Evolutionary conservation across 2,329 filamentous ascomycete genomes (phyloP), one percentile per base, ranked within the genome.

Genomic region (Hymenoscyphus infarciens): DNA sequence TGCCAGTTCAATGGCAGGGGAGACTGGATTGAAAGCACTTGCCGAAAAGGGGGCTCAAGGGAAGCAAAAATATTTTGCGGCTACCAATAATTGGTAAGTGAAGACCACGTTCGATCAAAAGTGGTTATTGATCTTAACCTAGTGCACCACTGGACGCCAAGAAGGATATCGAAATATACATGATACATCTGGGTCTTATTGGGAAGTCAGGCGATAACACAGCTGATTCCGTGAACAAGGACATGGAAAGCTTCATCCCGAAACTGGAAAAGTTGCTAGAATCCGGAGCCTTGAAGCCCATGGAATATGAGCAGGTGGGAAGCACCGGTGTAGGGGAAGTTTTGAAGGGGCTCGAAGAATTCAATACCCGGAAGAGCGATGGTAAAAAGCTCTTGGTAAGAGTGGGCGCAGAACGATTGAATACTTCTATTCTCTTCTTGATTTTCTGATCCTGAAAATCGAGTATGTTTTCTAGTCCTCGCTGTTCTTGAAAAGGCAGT

Each of bases 1-100:
- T 56, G 66, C 75, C 3, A 75, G 71, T 38, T 69, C 70, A 0
- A 62, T 69, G 49, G 70, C 71, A 1, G 66, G 70, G 7, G 69
- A 74, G 10, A 8, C 63, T 73, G 75, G 73, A 25, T 65, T 75
- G 42, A 70, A 70, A 55, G 73, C 73, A 13, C 68, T 78, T 0
- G 65, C 68, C 45, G 60, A 67, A 29, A 56, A 67, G 10, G 52
- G 59, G 6, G 45, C 59, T 56, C 67, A 62, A 1, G 70, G 60
- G 1, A 35, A 57, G 10, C 45, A 57, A 3, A 77, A 76, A 58
- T 73, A 71, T 52, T 75, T 76, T 49, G 64, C 70, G 0, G 75
- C 73, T 0, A 73, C 73, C 1, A 74, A 77, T 64, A 73, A 74
- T 57, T 76, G 74, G 76, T 77, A 63, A 65, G 66, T 57, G 52